A percentile compares a stretch with the other conserved stretches of the same genome.
phyloP scores from a whole-genome alignment of 345 rosid genomes.

The Erodium maritimum region DNA sequence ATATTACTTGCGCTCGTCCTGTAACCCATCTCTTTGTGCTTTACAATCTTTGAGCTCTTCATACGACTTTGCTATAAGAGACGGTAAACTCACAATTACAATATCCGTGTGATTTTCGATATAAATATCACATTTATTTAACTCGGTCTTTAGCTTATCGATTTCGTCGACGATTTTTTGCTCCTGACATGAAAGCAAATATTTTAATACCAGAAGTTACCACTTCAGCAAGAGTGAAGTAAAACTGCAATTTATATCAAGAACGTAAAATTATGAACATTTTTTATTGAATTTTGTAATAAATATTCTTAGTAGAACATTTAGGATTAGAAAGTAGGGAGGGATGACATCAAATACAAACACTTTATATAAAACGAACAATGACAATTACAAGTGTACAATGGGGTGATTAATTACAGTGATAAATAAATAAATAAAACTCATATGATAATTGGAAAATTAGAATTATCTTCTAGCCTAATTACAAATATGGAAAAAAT shows the following conservation, averaged over 20 bases:
- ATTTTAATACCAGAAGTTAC: background rate
- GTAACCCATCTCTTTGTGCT: conserved; percentile 67
- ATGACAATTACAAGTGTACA: too few relatives aligned
- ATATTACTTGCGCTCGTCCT: conserved; percentile 79
- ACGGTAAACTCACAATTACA: conserved; percentile 41
- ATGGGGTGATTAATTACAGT: too few relatives aligned
- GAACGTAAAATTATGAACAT: background rate
- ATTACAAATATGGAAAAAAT: too few relatives aligned
- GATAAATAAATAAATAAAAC: too few relatives aligned
- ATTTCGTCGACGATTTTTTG: conserved; percentile 69
- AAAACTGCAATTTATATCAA: background rate
- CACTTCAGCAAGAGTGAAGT: background rate
- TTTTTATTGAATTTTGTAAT: too few relatives aligned
- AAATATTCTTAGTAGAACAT: too few relatives aligned
- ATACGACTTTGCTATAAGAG: conserved; percentile 43
- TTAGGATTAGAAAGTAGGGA: too few relatives aligned
- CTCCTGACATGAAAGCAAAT: conserved; percentile 33
- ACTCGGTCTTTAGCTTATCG: conserved; percentile 39
- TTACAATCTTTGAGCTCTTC: conserved; percentile 39
- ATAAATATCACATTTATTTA: conserved; percentile 40
- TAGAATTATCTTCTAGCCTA: too few relatives aligned
- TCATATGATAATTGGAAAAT: too few relatives aligned
- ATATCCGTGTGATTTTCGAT: conserved; percentile 39
- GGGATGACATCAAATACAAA: too few relatives aligned
- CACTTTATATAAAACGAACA: too few relatives aligned